A percentile compares a stretch with the other conserved stretches of the same genome.
phyloP scores from a whole-genome alignment of 805 yeast species.

The Lipomyces chichibuensis region DNA sequence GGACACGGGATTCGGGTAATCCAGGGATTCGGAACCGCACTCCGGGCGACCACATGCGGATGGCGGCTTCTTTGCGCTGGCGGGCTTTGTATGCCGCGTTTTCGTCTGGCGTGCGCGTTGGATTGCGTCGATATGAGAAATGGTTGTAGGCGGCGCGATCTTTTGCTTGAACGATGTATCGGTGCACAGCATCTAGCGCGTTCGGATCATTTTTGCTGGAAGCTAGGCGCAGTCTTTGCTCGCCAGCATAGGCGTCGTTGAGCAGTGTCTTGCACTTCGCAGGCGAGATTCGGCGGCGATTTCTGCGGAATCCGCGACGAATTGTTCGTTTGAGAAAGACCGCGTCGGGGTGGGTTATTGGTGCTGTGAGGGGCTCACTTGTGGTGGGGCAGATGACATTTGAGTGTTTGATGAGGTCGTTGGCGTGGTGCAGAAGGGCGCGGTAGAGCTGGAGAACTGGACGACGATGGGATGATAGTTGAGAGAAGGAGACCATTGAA shows the following conservation, averaged over 20 bases:
- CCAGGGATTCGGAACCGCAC: conserved; percentile 4
- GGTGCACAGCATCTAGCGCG: background rate
- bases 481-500: conserved; percentile 1
- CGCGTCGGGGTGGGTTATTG: conserved; percentile 5
- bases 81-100: background rate
- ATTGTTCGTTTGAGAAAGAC: background rate
- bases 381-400: background rate
- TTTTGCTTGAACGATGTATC: background rate
- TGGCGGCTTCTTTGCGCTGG: background rate
- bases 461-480: conserved; percentile 9
- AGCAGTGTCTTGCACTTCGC: conserved; percentile 6
- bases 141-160: background rate
- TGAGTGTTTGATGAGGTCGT: background rate
- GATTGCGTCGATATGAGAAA: background rate
- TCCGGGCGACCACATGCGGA: background rate
- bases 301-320: conserved; percentile 6
- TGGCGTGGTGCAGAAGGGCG: conserved; percentile 17
- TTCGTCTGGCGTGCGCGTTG: background rate
- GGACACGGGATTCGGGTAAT: background rate
- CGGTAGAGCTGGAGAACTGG: conserved; percentile 24
- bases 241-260: conserved; percentile 1
- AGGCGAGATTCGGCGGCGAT: conserved; percentile 1
- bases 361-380: background rate
- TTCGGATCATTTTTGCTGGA: background rate
- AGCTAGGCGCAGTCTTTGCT: conserved; percentile 6